phyloP scores from a whole-genome alignment of 2,329 filamentous ascomycete genomes.

The Beauveria medogensis region DNA sequence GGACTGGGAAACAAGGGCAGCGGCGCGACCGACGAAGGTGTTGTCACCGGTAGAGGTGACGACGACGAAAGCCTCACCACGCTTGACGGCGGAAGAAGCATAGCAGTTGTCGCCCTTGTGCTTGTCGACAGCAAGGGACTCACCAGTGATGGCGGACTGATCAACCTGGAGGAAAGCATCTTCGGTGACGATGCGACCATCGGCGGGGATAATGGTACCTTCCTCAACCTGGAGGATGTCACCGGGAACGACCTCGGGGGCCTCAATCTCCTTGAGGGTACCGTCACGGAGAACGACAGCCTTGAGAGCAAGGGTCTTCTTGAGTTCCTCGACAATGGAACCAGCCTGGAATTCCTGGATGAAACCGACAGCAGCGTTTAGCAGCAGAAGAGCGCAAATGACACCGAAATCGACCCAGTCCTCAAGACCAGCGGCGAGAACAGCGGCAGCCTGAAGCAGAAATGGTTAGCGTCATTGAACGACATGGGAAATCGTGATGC shows the following conservation, averaged over 20 bases:
- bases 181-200: constrained; percentile 78
- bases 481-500: background rate
- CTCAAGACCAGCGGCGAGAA: constrained; percentile 74
- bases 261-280: constrained; percentile 68
- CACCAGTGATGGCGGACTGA: constrained; percentile 85
- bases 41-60: constrained; percentile 80
- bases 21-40: constrained; percentile 83
- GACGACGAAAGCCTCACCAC: constrained; percentile 77
- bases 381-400: constrained; percentile 72
- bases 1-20: constrained; percentile 74
- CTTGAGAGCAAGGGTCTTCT: constrained; percentile 84
- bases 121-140: constrained; percentile 88
- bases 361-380: constrained; percentile 82
- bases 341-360: constrained; percentile 85
- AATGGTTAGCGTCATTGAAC: constrained; percentile 19
- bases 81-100: constrained; percentile 82
- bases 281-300: constrained; percentile 78
- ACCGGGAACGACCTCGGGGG: constrained; percentile 77
- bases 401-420: constrained; percentile 94
- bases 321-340: constrained; percentile 83
- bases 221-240: constrained; percentile 87
- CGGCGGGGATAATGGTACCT: constrained; percentile 83
- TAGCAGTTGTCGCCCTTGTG: constrained; percentile 74
- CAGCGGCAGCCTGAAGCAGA: constrained; percentile 53
- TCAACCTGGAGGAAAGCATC: constrained; percentile 83